A percentile compares a stretch with the other conserved stretches of the same genome.
phyloP scores from a whole-genome alignment of 2,329 filamentous ascomycete species.

The Albifimbria verrucaria region DNA sequence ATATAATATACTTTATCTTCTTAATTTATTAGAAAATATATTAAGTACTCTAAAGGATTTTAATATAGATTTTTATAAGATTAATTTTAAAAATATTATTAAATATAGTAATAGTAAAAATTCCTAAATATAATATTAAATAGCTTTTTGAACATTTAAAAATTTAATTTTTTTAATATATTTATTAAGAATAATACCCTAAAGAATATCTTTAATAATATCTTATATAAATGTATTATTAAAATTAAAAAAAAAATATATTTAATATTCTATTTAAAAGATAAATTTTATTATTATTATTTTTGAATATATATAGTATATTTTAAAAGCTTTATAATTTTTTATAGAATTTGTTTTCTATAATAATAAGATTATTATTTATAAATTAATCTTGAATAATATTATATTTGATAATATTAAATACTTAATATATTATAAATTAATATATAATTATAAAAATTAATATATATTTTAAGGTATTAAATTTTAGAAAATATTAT shows the following conservation, averaged over 20 bases:
- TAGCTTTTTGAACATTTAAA: neutral
- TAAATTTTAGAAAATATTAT: neutral
- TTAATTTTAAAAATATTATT: too few species aligned
- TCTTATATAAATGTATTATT: neutral
- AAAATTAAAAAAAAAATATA: neutral
- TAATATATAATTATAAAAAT: constrained; percentile 2
- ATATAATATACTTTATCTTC: neutral
- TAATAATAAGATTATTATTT: neutral
- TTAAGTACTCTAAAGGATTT: neutral
- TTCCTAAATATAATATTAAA: neutral
- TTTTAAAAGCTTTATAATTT: too few species aligned
- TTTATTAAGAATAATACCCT: neutral
- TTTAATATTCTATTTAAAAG: neutral
- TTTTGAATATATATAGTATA: too few species aligned
- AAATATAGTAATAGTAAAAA: too few species aligned
- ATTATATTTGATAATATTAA: neutral
- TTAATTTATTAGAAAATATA: neutral
- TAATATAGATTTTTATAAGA: neutral
- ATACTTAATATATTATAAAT: neutral
- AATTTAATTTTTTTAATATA: constrained; percentile 2
- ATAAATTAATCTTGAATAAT: too few species aligned
- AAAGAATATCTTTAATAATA: neutral
- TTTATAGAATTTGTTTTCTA: neutral
- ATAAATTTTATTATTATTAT: neutral
- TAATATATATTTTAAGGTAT: constrained; percentile 4